A percentile compares a stretch with the other conserved stretches of the same genome.
These are phyloP conservation scores for Miscanthus lutarioriparius DNA, from an alignment of 176 grass and related monocot genomes.

Conservation along the genomic window DNA sequence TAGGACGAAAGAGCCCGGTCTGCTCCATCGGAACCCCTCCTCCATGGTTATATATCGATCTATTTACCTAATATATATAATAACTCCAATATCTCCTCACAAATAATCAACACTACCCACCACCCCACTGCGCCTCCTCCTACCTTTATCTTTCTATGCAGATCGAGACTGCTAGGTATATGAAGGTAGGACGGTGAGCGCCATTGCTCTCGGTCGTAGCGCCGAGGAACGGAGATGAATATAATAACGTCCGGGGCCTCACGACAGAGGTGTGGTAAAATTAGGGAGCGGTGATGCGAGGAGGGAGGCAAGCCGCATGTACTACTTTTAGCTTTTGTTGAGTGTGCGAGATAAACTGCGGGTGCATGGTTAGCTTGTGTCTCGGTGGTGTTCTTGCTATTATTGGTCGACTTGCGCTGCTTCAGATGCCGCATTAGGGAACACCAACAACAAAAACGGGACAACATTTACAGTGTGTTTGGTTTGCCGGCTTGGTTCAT, in stretches of 20 bases:
- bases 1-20: slow-evolving; percentile 29
- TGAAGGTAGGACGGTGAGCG: slow-evolving; percentile 55
- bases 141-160: slow-evolving; percentile 35
- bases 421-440: neutral
- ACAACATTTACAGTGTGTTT: too few species aligned
- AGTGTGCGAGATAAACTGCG: neutral
- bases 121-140: slow-evolving; percentile 32
- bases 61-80: neutral
- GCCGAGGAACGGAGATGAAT: neutral
- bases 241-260: slow-evolving; percentile 19
- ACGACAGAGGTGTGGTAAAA: slow-evolving; percentile 8
- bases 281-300: slow-evolving; percentile 44
- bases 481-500: too few species aligned
- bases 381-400: neutral
- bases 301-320: slow-evolving; percentile 37
- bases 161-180: neutral
- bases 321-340: neutral
- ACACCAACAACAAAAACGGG: neutral
- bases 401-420: neutral
- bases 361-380: neutral
- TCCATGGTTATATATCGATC: slow-evolving; percentile 10
- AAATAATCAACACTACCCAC: neutral
- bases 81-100: neutral
- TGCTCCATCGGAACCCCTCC: slow-evolving; percentile 43
- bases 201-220: slow-evolving; percentile 45